phyloP scores from a whole-genome alignment of 2,329 filamentous ascomycete species.

The Coniosporium tulheliwenetii region DNA sequence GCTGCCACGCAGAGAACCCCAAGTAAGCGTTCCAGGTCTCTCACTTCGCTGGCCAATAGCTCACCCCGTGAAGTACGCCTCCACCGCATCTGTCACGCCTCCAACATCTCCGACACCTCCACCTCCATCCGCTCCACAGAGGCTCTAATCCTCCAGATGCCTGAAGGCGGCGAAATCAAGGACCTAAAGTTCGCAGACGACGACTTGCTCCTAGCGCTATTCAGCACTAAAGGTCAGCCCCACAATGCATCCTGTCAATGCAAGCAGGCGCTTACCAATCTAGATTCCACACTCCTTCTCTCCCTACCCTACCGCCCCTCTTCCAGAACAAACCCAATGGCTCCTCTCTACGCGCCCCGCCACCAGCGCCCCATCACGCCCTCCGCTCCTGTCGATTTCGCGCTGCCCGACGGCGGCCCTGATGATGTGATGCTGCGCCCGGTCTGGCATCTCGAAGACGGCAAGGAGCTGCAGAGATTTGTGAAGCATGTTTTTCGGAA shows the following conservation, averaged over 20 bases:
- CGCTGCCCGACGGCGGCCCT: neutral
- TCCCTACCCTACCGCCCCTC: conserved; percentile 10
- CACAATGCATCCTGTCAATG: conserved; percentile 17
- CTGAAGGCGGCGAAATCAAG: conserved; percentile 23
- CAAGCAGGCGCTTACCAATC: conserved; percentile 7
- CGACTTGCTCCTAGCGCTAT: conserved; percentile 43
- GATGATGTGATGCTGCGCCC: conserved; percentile 2
- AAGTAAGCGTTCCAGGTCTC: conserved; percentile 2
- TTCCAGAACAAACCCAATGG: conserved; percentile 1
- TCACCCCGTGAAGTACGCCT: conserved; percentile 10
- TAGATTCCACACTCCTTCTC: conserved; percentile 7
- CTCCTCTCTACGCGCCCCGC: neutral
- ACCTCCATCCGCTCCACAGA: conserved; percentile 25
- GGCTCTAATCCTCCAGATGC: no score
- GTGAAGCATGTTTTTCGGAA: conserved; percentile 31
- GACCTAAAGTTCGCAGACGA: conserved; percentile 57
- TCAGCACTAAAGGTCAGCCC: conserved; percentile 19
- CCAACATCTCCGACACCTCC: conserved; percentile 34
- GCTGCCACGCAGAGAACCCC: conserved; percentile 1
- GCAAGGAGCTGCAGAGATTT: conserved; percentile 7
- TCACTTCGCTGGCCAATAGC: neutral
- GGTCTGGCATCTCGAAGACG: conserved; percentile 3
- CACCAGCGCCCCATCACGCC: neutral
- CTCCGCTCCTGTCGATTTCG: neutral
- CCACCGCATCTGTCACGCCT: conserved; percentile 16